Evolutionary conservation across 371 early-diverging fungal genomes (phyloP), one percentile per base, ranked within the genome.

Genomic region (Mortierella sp.): DNA sequence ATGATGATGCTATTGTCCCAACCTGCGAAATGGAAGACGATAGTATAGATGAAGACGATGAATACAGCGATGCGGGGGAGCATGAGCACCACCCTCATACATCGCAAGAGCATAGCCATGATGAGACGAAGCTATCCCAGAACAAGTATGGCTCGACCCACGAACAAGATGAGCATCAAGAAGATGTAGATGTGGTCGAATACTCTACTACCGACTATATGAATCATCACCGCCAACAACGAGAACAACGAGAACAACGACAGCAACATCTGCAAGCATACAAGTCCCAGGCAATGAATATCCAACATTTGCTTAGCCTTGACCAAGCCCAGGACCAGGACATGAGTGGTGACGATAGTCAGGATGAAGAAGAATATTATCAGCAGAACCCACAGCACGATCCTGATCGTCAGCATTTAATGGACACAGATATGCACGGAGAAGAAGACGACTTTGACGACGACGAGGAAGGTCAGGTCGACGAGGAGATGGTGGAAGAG

Each of bases 401-500:
- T 42, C 72, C 72, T 19, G 45, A 61, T 26, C 58, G 50, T 16
- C 71, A 71, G 51, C 65, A 28, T 34, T 60, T 60, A 46, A 57
- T 62, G 46, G 64, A 71, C 28, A 54, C 51, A 28, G 58, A 61
- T 13, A 66, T 66, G 58, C 61, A 67, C 23, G 61, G 61, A 24
- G 66, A 63, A 6, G 70, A 66, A 5, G 57, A 58, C 47, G 74
- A 67, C 34, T 53, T 58, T 30, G 58, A 58, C 28, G 54, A 64
- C 28, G 72, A 79, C 21, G 78, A 66, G 1, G 69, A 82, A n/a
- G 83, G 80, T 6, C 51, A 68, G 10, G 78, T 72, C 8, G 82
- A 83, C 7, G 80, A 80, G 0, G 83, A 79, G 9, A 79, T 78
- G 47, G 82, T 80, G 14, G 82, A 80, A 34, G 34, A 34, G 34